Conservation (phyloP, 2,329 filamentous ascomycete genomes). For the Ascocoryne sarcoides region DNA sequence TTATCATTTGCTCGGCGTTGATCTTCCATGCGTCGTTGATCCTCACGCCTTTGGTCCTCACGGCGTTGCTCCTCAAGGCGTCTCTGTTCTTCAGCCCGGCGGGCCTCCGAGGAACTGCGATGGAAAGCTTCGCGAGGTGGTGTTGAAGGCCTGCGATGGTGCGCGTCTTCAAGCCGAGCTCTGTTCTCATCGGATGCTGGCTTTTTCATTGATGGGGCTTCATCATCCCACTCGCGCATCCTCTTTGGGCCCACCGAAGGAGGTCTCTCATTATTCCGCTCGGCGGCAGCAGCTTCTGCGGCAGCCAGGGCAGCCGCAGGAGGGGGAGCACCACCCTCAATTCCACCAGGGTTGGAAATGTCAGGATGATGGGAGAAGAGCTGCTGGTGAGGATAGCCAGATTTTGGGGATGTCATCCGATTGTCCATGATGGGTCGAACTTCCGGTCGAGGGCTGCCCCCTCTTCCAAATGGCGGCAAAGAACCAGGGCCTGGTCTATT, state of each 20-base stretch:
- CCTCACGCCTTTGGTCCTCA: slow-evolving; percentile 58
- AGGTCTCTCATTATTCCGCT: slow-evolving; percentile 64
- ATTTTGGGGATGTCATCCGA: slow-evolving; percentile 74
- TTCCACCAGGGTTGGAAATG: slow-evolving; percentile 24
- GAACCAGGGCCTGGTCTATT: slow-evolving; percentile 22
- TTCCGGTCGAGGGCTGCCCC: slow-evolving; percentile 74
- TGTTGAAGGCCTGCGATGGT: slow-evolving; percentile 69
- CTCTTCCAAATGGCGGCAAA: slow-evolving; percentile 64
- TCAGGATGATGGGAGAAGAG: slow-evolving; percentile 71
- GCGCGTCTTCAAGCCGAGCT: slow-evolving; percentile 76
- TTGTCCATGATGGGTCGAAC: slow-evolving; percentile 75
- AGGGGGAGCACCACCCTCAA: slow-evolving; percentile 54
- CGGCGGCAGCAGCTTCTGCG: slow-evolving; percentile 55
- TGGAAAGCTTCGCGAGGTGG: slow-evolving; percentile 62
- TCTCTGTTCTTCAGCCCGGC: slow-evolving; percentile 48
- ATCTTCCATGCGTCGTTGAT: slow-evolving; percentile 47
- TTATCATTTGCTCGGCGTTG: slow-evolving; percentile 65
- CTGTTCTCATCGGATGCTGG: slow-evolving; percentile 81
- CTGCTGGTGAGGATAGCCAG: slow-evolving; percentile 72
- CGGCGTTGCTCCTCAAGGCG: slow-evolving; percentile 46
- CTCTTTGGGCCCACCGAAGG: slow-evolving; percentile 75
- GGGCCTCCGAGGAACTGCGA: slow-evolving; percentile 67
- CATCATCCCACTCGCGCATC: slow-evolving; percentile 86
- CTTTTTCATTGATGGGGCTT: slow-evolving; percentile 62
- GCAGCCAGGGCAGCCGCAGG: slow-evolving; percentile 58